Base-by-base conservation (phyloP, 2,329 filamentous ascomycete species). In the Tolypocladium tundrense region DNA sequence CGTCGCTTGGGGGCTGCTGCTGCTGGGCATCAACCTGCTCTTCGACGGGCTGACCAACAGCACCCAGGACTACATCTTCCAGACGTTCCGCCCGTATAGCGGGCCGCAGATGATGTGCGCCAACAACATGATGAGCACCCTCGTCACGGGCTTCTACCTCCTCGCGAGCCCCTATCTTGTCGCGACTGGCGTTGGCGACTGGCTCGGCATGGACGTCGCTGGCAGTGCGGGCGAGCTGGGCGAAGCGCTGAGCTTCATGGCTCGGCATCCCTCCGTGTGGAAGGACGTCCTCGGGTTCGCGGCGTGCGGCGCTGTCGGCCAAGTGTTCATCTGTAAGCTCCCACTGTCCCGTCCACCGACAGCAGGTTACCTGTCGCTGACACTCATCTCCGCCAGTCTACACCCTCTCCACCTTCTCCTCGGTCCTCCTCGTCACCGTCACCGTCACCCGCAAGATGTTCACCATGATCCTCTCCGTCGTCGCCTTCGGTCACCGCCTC, bases 91-190 rank as follows among this genome's bases (percentile, higher is more conserved):
- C 63, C 86, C 87, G 16, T 97, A 94, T 71, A 84, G 85, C 3
- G 94, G 94, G 11, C 91, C 93, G 60, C 94, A 99, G 81, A 99
- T 99, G 94, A 99, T 99, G 94, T 95, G 92, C 70, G 92, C 93
- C 43, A 91, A 97, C 74, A 99, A 97, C 71, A 77, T 96, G 58
- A 88, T 97, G 73, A 88, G 84, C 65, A 93, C 91, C 4, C 69
- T 85, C 53, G 78, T 97, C 58, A 97, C 92, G 4, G 79, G 83
- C 24, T 69, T 76, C 0, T 97, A 96, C 68, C 83, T 99, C 51
- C 63, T 93, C 21, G 68, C 91, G 24, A 88, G 86, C 66, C 94
- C 94, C 0, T 90, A 87, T 76, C 73, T 97, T n/a, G 88, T 88
- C 0, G 77, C 80, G 58, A 91, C 85, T 1, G 79, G 80, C 8